Conservation (phyloP, 805 yeast genomes). For the Ogataea sp. region DNA sequence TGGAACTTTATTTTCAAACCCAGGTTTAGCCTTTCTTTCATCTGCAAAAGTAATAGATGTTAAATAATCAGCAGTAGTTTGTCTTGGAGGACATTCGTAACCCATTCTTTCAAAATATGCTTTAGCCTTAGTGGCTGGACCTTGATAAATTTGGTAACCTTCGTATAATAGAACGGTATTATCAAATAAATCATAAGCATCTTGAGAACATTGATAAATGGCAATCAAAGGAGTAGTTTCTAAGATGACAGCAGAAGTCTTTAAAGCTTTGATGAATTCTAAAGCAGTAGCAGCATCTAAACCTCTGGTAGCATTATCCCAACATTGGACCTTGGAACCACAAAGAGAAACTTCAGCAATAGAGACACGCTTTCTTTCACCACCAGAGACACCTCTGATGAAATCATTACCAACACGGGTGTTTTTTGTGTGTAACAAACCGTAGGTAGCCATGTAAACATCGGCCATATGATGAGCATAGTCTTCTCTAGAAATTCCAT, state of each 20-base stretch:
- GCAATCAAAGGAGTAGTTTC: conserved; percentile 46
- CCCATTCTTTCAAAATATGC: conserved; percentile 35
- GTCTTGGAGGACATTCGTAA: conserved; percentile 37
- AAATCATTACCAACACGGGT: conserved; percentile 54
- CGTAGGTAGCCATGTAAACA: conserved; percentile 26
- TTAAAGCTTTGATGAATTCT: conserved; percentile 52
- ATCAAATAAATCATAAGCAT: conserved; percentile 35
- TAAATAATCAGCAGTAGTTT: conserved; percentile 38
- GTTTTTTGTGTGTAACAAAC: conserved; percentile 36
- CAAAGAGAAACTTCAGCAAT: conserved; percentile 41
- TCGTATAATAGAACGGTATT: conserved; percentile 33
- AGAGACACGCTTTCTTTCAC: conserved; percentile 55
- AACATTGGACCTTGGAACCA: conserved; percentile 36
- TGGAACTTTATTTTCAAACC: conserved; percentile 32
- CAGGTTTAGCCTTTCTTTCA: conserved; percentile 24
- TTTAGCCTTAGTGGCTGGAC: conserved; percentile 29
- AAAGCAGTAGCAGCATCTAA: conserved; percentile 64
- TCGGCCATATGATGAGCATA: conserved; percentile 47
- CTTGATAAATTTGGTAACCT: conserved; percentile 36
- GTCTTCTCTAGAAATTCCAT: conserved; percentile 49
- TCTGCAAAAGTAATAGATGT: conserved; percentile 27
- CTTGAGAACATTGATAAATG: conserved; percentile 38
- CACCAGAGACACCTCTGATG: conserved; percentile 55
- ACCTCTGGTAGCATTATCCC: conserved; percentile 70
- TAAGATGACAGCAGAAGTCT: conserved; percentile 42